Evolutionary conservation across 176 grass and related monocot genomes (phyloP).

Genomic region (Musa troglodytarum): DNA sequence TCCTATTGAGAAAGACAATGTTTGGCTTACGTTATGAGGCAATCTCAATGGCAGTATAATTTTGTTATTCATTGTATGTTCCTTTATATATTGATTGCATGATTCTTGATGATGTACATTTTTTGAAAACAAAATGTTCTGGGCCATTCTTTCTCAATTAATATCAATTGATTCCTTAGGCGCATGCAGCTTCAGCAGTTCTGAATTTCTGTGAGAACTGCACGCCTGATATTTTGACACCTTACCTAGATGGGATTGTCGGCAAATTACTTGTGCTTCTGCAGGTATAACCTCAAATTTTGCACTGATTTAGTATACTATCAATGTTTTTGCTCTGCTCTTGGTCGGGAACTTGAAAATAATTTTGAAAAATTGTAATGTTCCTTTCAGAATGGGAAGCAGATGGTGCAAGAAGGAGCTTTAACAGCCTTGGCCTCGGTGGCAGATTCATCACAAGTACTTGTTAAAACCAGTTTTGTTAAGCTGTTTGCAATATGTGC

Average conservation of each 20-base stretch:
- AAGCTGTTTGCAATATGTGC: conserved; percentile 2
- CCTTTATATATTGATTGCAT: not conserved
- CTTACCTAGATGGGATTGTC: conserved; percentile 90
- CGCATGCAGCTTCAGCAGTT: conserved; percentile 90
- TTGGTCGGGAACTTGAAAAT: not conserved
- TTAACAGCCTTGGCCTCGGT: conserved; percentile 96
- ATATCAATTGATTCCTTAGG: conserved; percentile 26
- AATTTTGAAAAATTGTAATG: not conserved
- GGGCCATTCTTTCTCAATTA: not conserved
- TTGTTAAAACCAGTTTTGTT: not conserved
- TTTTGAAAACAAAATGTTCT: not conserved
- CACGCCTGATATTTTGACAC: conserved; percentile 90
- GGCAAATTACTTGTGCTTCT: conserved; percentile 92
- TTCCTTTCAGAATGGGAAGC: conserved; percentile 76
- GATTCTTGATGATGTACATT: not conserved
- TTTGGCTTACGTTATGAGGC: too few species aligned
- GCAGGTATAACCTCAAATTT: conserved; percentile 33
- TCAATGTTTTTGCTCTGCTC: too few species aligned
- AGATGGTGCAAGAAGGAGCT: conserved; percentile 99
- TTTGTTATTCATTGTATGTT: not conserved
- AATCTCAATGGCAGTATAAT: not conserved
- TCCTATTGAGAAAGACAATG: too few species aligned
- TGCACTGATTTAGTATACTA: not conserved
- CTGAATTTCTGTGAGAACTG: conserved; percentile 98
- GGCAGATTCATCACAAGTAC: conserved; percentile 96